Conservation (phyloP, 768 basidiomycete genomes). For the Lentinula sp. region DNA sequence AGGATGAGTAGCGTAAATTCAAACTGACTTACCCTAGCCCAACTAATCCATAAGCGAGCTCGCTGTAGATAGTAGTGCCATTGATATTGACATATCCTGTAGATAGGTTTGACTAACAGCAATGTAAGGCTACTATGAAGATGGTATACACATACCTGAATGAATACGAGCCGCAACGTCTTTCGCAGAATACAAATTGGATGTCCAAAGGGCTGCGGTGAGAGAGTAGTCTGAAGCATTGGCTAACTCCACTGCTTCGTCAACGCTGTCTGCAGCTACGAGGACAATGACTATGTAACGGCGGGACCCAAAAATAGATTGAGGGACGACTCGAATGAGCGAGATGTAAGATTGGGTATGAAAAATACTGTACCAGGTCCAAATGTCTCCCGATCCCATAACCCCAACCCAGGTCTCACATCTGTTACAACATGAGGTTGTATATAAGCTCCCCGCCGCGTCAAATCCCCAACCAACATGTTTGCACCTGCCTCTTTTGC, state of each 20-base stretch:
- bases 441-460: conserved; percentile 32
- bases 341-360: neutral
- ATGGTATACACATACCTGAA: conserved; percentile 23
- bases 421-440: conserved; percentile 44
- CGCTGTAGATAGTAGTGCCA: conserved; percentile 42
- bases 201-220: conserved; percentile 46
- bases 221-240: conserved; percentile 51
- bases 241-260: conserved; percentile 50
- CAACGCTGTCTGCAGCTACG: conserved; percentile 36
- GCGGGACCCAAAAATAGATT: neutral
- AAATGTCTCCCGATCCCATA: conserved; percentile 59
- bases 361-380: conserved; percentile 39
- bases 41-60: conserved; percentile 27
- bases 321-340: neutral
- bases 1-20: neutral
- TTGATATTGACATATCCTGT: conserved; percentile 51
- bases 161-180: conserved; percentile 41
- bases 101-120: neutral
- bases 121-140: neutral
- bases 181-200: conserved; percentile 34
- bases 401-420: conserved; percentile 41
- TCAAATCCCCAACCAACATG: conserved; percentile 36
- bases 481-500: conserved; percentile 39
- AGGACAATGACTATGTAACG: conserved; percentile 32
- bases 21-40: conserved; percentile 38